These are phyloP conservation scores for Tephrocybe rancida DNA, from an alignment of 768 basidiomycete genomes.

Conservation along the genomic window DNA sequence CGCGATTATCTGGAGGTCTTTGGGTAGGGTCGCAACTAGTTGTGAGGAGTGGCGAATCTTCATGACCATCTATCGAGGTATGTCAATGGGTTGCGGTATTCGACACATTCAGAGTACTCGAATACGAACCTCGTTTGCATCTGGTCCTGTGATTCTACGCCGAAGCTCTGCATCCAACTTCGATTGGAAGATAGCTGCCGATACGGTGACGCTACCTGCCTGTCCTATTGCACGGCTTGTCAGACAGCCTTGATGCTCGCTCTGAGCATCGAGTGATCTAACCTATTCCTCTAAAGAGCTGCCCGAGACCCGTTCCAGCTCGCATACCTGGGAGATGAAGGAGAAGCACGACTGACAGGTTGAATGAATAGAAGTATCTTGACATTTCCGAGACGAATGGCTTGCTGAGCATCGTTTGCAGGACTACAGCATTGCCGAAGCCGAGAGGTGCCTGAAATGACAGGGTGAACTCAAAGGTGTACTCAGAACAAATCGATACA, in stretches of 20 bases:
- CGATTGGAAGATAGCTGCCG: conserved; percentile 69
- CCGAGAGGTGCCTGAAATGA: not conserved
- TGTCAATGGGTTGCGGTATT: not conserved
- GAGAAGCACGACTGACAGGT: conserved; percentile 59
- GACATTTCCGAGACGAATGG: no score
- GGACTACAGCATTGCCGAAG: no score
- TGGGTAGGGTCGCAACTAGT: conserved; percentile 52
- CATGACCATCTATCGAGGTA: conserved; percentile 46
- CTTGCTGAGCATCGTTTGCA: no score
- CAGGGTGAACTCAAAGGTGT: no score
- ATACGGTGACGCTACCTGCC: conserved; percentile 68
- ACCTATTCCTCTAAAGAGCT: conserved; percentile 70
- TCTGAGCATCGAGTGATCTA: conserved; percentile 23
- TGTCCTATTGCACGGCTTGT: conserved; percentile 44
- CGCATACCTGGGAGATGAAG: conserved; percentile 60
- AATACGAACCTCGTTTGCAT: conserved; percentile 52
- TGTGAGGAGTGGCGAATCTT: conserved; percentile 63
- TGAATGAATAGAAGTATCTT: conserved; percentile 28
- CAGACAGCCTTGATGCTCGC: no score
- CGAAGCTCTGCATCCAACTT: conserved; percentile 55
- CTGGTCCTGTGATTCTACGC: conserved; percentile 51
- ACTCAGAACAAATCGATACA: not conserved
- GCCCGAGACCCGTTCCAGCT: conserved; percentile 67
- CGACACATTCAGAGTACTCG: not conserved
- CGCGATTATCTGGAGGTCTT: conserved; percentile 51